Base-by-base conservation (phyloP, 2,329 filamentous ascomycete genomes). In the Cylindrodendrum hubeiense region DNA sequence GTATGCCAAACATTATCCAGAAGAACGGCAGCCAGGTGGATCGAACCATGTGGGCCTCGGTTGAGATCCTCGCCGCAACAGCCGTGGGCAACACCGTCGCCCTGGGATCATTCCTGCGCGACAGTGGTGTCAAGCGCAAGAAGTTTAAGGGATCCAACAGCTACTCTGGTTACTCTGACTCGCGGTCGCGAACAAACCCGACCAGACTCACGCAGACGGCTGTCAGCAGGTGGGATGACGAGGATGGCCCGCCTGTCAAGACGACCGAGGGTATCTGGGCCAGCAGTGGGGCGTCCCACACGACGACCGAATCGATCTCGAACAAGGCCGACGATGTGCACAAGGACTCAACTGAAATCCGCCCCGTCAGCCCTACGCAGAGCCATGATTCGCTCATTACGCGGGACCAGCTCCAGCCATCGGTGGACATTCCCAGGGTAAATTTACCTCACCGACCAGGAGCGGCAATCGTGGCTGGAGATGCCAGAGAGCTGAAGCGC, bases 71-170 rank as follows among this genome's bases (percentile, higher is more conserved):
- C 1, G 93, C 94, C 21, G 94, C 95, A 2, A 92, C 94, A 0
- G 88, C 89, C 0, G 93, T 96, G 1, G 93, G 94, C 13, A 98
- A 98, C 77, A 90, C 91, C 2, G 86, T 98, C 22, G 92, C 97
- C 1, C 88, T 98, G 0, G 95, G 95, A 4, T 96, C 94, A 0
- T 98, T 97, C 76, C 89, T 97, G 15, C 88, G 95, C 8, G 95
- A 97, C 77, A 89, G 93, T 60, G 95, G 95, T 30, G 85, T 93
- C 46, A 98, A 97, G 83, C 96, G 95, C 79, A 86, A 86, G 63
- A 95, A 93, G 77, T 98, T 92, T 81, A 90, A 91, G 63, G 85
- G 87, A 65, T 85, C 86, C 26, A 87, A 72, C 55, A 73, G 71
- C 21, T 73, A 74, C 66, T 72, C 68, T 6, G 74, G 73, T 7